Conservation (phyloP, 106 monocot genomes). For the Alisma plantagoaquatica region DNA sequence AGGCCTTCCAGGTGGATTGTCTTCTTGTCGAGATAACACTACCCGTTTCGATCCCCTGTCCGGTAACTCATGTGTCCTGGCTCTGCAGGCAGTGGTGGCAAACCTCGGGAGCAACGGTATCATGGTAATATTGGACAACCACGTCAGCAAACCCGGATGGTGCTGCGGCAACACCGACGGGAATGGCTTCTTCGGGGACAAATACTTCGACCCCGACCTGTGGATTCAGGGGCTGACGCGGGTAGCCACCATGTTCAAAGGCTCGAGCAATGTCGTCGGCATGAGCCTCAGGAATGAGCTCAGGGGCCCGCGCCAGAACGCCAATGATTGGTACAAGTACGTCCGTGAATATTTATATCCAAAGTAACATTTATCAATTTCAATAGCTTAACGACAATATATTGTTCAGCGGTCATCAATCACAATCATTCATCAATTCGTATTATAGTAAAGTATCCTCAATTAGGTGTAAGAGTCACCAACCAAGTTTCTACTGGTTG, state of each 20-base stretch:
- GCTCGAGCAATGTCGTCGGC: constrained; percentile 26
- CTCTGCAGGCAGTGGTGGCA: constrained; percentile 33
- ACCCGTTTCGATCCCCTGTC: no score
- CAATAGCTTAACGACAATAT: no score
- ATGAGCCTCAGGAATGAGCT: constrained; percentile 71
- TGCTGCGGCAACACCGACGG: constrained; percentile 47
- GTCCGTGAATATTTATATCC: no score
- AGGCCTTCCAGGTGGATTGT: constrained; percentile 4
- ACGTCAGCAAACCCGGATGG: no score
- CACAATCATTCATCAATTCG: no score
- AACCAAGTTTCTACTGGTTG: no score
- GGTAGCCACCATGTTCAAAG: constrained; percentile 44
- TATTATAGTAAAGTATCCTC: no score
- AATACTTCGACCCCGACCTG: constrained; percentile 34
- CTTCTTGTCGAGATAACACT: no score
- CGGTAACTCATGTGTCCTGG: no score
- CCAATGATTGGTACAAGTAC: constrained; percentile 47
- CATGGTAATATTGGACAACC: constrained; percentile 71
- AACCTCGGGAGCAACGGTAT: constrained; percentile 33
- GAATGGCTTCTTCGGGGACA: constrained; percentile 58
- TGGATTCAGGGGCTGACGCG: constrained; percentile 37
- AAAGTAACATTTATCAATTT: no score
- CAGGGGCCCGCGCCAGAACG: constrained; percentile 36
- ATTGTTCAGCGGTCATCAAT: no score
- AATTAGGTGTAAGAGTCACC: no score